A percentile compares a stretch with the other conserved stretches of the same genome.
Evolutionary conservation across 1,284 basidiomycete genomes (phyloP).

Genomic region (Paramarasmius palmivorus): DNA sequence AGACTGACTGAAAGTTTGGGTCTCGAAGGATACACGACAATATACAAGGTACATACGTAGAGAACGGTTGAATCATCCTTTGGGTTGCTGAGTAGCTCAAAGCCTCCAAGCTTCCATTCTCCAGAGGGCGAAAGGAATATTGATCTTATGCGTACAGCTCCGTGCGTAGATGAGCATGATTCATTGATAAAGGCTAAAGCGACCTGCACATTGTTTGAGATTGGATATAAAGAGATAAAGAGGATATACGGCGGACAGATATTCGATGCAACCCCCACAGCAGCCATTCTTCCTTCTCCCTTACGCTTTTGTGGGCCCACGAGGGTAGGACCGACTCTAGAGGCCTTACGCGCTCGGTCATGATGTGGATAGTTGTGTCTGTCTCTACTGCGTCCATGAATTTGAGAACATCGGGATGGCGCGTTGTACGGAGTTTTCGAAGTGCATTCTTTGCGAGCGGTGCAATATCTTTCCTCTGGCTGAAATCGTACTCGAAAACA

Average conservation of each 20-base stretch:
- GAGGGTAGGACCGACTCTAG: slow-evolving; percentile 66
- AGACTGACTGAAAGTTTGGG: slow-evolving; percentile 46
- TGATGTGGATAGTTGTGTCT: slow-evolving; percentile 86
- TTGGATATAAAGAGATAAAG: slow-evolving; percentile 1
- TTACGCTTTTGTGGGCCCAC: slow-evolving; percentile 63
- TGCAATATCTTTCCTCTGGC: slow-evolving; percentile 60
- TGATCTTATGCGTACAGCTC: slow-evolving; percentile 76
- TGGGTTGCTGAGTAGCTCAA: slow-evolving; percentile 85
- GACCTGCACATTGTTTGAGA: slow-evolving; percentile 48
- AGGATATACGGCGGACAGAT: slow-evolving; percentile 58
- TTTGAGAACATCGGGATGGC: slow-evolving; percentile 95
- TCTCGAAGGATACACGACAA: slow-evolving; percentile 8
- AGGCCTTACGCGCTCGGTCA: slow-evolving; percentile 90
- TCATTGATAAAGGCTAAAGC: slow-evolving; percentile 93
- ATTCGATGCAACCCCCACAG: slow-evolving; percentile 93
- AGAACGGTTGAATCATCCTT: slow-evolving; percentile 77
- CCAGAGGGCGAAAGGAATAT: slow-evolving; percentile 91
- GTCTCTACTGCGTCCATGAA: slow-evolving; percentile 94
- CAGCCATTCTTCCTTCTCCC: slow-evolving; percentile 84
- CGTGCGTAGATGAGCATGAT: slow-evolving; percentile 84
- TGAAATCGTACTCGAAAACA: slow-evolving; percentile 87
- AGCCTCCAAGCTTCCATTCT: slow-evolving; percentile 96
- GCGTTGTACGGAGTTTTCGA: slow-evolving; percentile 86
- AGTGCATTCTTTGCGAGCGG: slow-evolving; percentile 90
- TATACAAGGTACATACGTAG: slow-evolving; percentile 61